phyloP scores from a whole-genome alignment of 257 asterid species.

The Ilex aquifolium region DNA sequence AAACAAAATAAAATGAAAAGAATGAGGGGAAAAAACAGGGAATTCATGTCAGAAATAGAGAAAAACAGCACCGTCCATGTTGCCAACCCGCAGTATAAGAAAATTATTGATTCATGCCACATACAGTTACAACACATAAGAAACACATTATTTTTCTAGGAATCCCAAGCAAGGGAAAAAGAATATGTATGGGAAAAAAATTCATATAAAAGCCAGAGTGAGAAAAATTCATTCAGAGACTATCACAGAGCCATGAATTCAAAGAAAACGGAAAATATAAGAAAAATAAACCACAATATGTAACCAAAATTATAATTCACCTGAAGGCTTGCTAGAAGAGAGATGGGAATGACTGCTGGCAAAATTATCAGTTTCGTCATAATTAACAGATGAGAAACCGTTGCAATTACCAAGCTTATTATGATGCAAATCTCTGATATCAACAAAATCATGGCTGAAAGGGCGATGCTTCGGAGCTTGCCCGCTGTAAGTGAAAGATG shows the following conservation, averaged over 20 bases:
- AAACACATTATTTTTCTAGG: no score
- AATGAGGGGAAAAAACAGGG: no score
- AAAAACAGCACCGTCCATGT: no score
- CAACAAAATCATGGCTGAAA: constrained; percentile 38
- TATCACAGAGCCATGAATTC: background rate
- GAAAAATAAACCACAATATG: background rate
- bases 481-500: constrained; percentile 31
- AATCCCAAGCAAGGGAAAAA: no score
- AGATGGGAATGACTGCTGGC: constrained; percentile 37
- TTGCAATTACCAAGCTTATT: constrained; percentile 42
- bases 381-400: constrained; percentile 42
- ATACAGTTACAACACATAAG: no score
- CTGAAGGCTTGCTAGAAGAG: constrained; percentile 52
- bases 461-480: constrained; percentile 43
- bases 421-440: constrained; percentile 34
- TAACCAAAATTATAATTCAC: constrained; percentile 31
- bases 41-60: no score
- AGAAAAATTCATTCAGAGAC: no score
- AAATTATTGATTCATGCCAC: no score
- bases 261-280: background rate
- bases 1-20: no score
- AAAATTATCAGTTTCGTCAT: constrained; percentile 45
- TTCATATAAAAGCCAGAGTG: no score
- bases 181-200: no score
- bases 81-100: no score